Percentiles rank a stretch among this genome's conserved stretches.
phyloP scores from a whole-genome alignment of 345 rosid species.

The Moringa oleifera region DNA sequence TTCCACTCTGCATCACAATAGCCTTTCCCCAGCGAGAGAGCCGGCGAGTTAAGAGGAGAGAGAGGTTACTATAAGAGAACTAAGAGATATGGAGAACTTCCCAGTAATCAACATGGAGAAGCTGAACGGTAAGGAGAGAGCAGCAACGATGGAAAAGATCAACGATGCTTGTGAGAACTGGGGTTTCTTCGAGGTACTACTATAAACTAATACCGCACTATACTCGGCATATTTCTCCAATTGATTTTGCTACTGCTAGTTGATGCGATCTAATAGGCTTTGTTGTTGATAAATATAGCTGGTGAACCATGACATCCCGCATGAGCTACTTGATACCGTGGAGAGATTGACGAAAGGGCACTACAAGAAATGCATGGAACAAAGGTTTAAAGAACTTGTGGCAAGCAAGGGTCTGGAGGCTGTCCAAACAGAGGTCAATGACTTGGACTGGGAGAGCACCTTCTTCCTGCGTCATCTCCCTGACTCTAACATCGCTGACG shows the following conservation, averaged over 20 bases:
- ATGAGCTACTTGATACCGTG: conserved; percentile 61
- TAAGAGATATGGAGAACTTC: conserved; percentile 57
- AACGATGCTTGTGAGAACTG: conserved; percentile 95
- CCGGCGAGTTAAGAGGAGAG: no score
- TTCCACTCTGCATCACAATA: no score
- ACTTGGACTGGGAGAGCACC: conserved; percentile 94
- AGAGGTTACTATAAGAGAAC: no score
- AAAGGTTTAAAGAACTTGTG: conserved; percentile 70
- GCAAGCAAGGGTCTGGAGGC: conserved; percentile 58
- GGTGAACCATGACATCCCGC: conserved; percentile 71
- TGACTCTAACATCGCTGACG: conserved; percentile 45
- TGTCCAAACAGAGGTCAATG: conserved; percentile 54
- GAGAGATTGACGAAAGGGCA: conserved; percentile 75
- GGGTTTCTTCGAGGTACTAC: conserved; percentile 92
- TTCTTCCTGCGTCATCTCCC: conserved; percentile 77
- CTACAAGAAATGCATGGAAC: conserved; percentile 84
- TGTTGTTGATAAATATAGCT: conserved; percentile 45
- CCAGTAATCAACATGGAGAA: conserved; percentile 69
- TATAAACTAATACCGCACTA: no score
- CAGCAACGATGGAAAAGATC: conserved; percentile 56
- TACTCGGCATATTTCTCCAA: no score
- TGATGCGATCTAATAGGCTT: no score
- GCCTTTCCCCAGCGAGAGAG: no score
- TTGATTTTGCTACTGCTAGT: no score
- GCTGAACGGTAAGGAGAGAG: conserved; percentile 62